Evolutionary conservation across 345 rosid genomes (phyloP).

Genomic region (Theobroma cacao): DNA sequence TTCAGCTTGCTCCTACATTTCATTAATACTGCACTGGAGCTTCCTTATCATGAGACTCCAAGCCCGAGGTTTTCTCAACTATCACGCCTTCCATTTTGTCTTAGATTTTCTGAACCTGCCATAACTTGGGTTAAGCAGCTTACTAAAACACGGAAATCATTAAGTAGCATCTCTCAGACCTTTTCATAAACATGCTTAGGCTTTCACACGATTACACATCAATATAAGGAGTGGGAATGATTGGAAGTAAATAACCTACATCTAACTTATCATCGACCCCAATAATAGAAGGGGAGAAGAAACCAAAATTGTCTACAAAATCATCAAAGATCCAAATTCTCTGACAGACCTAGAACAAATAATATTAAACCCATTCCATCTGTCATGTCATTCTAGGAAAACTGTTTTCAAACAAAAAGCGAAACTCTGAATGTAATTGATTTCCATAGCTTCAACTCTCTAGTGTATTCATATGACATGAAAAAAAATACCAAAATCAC

Average conservation of each 20-base stretch:
- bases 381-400: not conserved
- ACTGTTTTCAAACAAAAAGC: not conserved
- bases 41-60: not conserved
- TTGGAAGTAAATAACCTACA: not conserved
- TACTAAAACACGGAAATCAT: no score
- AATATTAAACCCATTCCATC: not conserved
- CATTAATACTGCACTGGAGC: not conserved
- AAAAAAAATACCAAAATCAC: constrained; percentile 1
- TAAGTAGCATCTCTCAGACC: not conserved
- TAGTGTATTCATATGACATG: not conserved
- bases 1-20: not conserved
- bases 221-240: not conserved
- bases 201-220: no score
- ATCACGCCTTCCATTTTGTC: no score
- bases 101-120: no score
- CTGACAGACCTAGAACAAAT: not conserved
- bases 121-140: no score
- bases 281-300: not conserved
- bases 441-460: not conserved
- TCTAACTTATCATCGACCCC: not conserved
- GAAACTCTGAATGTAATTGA: not conserved
- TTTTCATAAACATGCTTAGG: not conserved
- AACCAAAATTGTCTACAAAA: not conserved
- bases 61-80: not conserved
- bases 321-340: not conserved